phyloP scores from a whole-genome alignment of 352 stramenopile genomes.

The Pythium scleroteichum region DNA sequence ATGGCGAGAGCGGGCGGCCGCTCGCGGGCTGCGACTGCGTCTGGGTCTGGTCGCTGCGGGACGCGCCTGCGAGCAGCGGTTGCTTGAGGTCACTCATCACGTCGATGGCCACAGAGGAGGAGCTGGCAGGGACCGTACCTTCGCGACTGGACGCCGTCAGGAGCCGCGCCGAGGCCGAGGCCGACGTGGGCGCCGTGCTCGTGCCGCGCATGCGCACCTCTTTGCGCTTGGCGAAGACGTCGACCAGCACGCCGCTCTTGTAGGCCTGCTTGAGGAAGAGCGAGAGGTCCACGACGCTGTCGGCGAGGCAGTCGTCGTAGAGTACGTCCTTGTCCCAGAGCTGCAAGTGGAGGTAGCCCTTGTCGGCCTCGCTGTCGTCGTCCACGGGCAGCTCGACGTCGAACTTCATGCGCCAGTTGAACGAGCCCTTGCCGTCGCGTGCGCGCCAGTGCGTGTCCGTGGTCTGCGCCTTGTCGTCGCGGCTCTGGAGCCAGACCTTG shows the following conservation, averaged over 20 bases:
- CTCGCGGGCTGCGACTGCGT: background rate
- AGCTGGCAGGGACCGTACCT: constrained; percentile 11
- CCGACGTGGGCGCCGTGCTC: constrained; percentile 10
- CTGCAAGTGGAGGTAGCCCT: constrained; percentile 72
- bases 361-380: constrained; percentile 63
- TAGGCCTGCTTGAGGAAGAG: constrained; percentile 69
- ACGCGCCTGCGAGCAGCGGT: constrained; percentile 24
- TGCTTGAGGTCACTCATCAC: constrained; percentile 26
- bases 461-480: constrained; percentile 64
- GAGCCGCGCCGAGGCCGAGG: constrained; percentile 1
- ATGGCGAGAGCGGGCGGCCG: constrained; percentile 16
- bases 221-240: constrained; percentile 78
- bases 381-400: constrained; percentile 80
- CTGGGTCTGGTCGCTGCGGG: background rate
- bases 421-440: constrained; percentile 84
- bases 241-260: constrained; percentile 64
- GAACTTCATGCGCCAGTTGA: constrained; percentile 94
- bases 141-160: background rate
- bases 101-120: constrained; percentile 24
- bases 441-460: constrained; percentile 92
- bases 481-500: constrained; percentile 86
- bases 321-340: constrained; percentile 81
- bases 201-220: constrained; percentile 48
- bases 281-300: constrained; percentile 66
- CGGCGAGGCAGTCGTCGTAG: constrained; percentile 78